Percentiles rank a stretch among this genome's conserved stretches.
Conservation (phyloP, 257 asterid genomes). For the Solanum arcanum region DNA sequence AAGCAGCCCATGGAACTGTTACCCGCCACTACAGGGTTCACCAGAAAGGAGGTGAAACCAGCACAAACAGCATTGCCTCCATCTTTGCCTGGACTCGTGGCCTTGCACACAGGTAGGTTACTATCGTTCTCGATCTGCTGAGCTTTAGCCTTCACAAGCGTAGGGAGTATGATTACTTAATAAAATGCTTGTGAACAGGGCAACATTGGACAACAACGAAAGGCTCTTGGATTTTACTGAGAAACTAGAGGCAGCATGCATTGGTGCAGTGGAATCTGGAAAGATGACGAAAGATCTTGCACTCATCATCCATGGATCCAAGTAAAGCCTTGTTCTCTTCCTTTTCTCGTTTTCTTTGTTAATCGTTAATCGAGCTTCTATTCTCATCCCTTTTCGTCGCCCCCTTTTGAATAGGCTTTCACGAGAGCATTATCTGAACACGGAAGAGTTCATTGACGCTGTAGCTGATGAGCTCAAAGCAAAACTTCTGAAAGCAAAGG, state of each 20-base stretch:
- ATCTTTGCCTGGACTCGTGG: constrained; percentile 99
- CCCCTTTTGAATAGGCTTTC: constrained; percentile 21
- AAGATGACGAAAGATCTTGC: constrained; percentile 99
- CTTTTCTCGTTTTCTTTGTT: background rate
- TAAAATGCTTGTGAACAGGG: constrained; percentile 37
- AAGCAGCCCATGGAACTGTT: constrained; percentile 99
- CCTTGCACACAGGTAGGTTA: constrained; percentile 80
- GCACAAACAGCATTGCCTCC: constrained; percentile 98
- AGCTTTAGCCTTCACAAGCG: background rate
- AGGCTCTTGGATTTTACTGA: constrained; percentile 82
- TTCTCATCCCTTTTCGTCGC: background rate
- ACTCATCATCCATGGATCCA: constrained; percentile 87
- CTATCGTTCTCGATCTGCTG: background rate
- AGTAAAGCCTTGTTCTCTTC: constrained; percentile 26
- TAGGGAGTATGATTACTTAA: background rate
- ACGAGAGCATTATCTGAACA: constrained; percentile 42
- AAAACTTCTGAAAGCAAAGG: constrained; percentile 20
- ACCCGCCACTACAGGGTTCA: constrained; percentile 98
- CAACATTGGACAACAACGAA: constrained; percentile 73
- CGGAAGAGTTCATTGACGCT: constrained; percentile 61
- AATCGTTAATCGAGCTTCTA: background rate
- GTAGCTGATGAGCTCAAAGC: constrained; percentile 52
- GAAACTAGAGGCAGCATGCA: constrained; percentile 91
- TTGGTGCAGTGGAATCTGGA: constrained; percentile 88
- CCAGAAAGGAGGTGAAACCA: constrained; percentile 98